These are phyloP conservation scores for Albugo laibachii DNA, from an alignment of 352 stramenopile genomes.

Conservation along the genomic window DNA sequence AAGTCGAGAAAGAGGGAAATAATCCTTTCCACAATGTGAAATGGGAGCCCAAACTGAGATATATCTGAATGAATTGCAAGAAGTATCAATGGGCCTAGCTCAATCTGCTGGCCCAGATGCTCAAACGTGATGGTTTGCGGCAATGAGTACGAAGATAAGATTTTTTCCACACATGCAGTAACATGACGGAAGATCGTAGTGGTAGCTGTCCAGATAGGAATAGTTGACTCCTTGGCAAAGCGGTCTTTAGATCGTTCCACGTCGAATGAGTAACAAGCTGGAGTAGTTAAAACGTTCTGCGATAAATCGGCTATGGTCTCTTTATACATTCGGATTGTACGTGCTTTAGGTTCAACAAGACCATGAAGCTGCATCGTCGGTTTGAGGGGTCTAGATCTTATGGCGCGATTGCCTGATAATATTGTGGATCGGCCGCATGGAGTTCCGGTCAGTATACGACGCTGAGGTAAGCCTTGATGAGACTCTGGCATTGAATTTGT, in stretches of 20 bases:
- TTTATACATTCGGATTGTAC: too few species aligned
- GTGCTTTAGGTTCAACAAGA: too few species aligned
- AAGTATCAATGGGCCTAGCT: conserved; percentile 36
- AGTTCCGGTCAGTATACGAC: conserved; percentile 11
- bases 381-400: not conserved
- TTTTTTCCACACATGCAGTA: conserved; percentile 34
- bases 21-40: conserved; percentile 34
- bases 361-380: not conserved
- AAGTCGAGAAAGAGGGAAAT: conserved; percentile 44
- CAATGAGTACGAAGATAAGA: conserved; percentile 35
- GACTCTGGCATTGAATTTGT: conserved; percentile 1
- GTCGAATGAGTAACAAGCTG: not conserved
- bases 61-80: conserved; percentile 42
- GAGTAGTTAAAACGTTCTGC: too few species aligned
- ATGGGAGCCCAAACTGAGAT: conserved; percentile 34
- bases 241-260: not conserved
- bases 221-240: not conserved
- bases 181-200: conserved; percentile 19
- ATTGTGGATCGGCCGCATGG: conserved; percentile 16
- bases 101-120: conserved; percentile 31
- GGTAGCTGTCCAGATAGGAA: conserved; percentile 13
- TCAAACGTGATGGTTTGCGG: conserved; percentile 25
- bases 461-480: not conserved
- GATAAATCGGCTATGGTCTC: too few species aligned
- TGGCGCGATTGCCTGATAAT: conserved; percentile 12